Evolutionary conservation across 2,329 filamentous ascomycete genomes (phyloP), one percentile per base, ranked within the genome.

Genomic region (Penicillium freii): DNA sequence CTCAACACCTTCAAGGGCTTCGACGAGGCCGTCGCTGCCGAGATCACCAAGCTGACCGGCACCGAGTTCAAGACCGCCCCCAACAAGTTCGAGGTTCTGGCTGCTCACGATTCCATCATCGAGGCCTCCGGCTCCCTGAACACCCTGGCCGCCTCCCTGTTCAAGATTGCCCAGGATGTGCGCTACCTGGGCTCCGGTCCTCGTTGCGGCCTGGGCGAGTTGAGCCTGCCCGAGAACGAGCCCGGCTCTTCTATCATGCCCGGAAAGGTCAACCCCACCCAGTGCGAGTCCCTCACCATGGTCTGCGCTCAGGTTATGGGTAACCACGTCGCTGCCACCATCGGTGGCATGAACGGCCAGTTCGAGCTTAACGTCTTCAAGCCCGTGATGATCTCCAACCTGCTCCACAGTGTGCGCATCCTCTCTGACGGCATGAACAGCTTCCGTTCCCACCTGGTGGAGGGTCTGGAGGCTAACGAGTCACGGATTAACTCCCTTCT

Each of bases 341-440:
- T 97, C 69, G 91, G 92, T 62, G 94, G 93, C 72, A 95, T 95
- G 82, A 96, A 94, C 80, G 94, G 94, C 65, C 95, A 97, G 81
- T 99, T 99, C 69, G 94, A 97, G 80, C 85, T 99, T 67, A 99
- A 97, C 78, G 94, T 97, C 55, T 99, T 96, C 86, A 97, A 97
- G 84, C 94, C 94, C 43, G 85, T 97, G 58, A 84, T 99, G 75
- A 97, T 97, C 78, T 85, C 89, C 77, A 97, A 97, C 81, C 82
- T 97, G 65, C 84, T 99, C 39, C 94, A 97, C 84, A 96, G 91
- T 80, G 83, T 88, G 56, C 87, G 93, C 64, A 87, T 99, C 60
- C 81, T 99, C 56, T 83, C 91, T 36, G 94, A 99, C 72, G 91
- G 90, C 69, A 97, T 97, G 92, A 85, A 84, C 71, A 95, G 91